Evolutionary conservation across 345 rosid species (phyloP), one percentile per base, ranked within the genome.

Genomic region (Salix dunnii): DNA sequence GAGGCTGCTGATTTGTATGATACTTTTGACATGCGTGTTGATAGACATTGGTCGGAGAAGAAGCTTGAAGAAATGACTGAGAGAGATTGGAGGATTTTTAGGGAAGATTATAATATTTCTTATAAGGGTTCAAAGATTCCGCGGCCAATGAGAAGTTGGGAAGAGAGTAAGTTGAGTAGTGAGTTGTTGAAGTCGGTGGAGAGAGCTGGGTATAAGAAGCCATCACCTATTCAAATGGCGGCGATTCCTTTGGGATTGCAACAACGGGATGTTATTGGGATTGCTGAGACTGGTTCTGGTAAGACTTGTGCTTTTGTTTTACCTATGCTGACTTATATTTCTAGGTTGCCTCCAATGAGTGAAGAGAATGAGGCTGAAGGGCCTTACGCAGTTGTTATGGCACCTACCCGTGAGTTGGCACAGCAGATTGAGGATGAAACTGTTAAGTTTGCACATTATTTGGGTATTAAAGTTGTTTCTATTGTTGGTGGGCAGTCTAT

Each of bases 341-440:
- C 98, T 40, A 93, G 91, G 79, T 82, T 93, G 70, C 97, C 99
- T 43, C 92, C 90, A 0, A 84, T 90, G 70, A 91, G 87, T 36
- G 94, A 93, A 76, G 97, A 96, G 76, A 92, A 90, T 70, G 96
- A 92, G 68, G 92, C 97, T 0, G 98, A 96, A 74, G 99, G 99
- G 61, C 98, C 98, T 67, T 92, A 91, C 35, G 98, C 98, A 27
- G 96, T 96, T 63, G 98, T 96, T 35, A 88, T 96, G 94, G 98
- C 97, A 0, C 98, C 98, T 2, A 92, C 97, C 38, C 84, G 99
- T 20, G 99, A 96, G 77, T 89, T 92, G 31, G 99, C 99, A 0
- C 97, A 92, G 81, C 99, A 93, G 85, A 93, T 96, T 73, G 97
- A 96, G 87, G 94, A 93, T 62, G 99, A 93, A 76, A 96, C 98